phyloP scores from a whole-genome alignment of 2,329 filamentous ascomycete species.

The Xylariales sp. region DNA sequence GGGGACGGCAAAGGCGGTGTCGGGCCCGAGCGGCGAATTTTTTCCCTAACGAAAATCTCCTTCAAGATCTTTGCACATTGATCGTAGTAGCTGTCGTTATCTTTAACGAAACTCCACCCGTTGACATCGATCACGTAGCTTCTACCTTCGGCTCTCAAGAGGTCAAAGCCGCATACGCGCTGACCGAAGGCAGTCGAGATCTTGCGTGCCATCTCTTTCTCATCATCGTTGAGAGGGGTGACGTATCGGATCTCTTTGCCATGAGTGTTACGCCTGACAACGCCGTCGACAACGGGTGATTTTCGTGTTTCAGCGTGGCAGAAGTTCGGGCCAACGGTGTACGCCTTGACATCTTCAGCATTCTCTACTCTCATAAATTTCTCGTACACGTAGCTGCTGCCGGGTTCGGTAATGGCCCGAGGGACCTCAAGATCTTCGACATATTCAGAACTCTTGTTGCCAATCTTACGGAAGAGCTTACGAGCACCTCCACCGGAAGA shows the following conservation, averaged over 20 bases:
- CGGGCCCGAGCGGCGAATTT: slow-evolving; percentile 59
- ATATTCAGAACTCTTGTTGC: slow-evolving; percentile 98
- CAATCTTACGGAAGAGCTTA: slow-evolving; percentile 92
- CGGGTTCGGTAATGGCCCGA: slow-evolving; percentile 73
- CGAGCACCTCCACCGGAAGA: slow-evolving; percentile 84
- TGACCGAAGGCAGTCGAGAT: slow-evolving; percentile 93
- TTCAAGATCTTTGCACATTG: slow-evolving; percentile 81
- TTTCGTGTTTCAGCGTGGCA: slow-evolving; percentile 97
- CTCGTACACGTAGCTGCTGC: slow-evolving; percentile 90
- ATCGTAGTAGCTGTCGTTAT: slow-evolving; percentile 98
- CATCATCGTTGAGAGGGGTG: slow-evolving; percentile 74
- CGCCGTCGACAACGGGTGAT: slow-evolving; percentile 92
- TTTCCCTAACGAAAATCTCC: slow-evolving; percentile 83
- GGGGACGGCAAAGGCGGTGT: slow-evolving; percentile 49
- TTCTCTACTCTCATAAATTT: slow-evolving; percentile 97
- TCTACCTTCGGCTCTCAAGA: slow-evolving; percentile 80
- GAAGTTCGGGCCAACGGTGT: slow-evolving; percentile 88
- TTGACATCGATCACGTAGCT: slow-evolving; percentile 99
- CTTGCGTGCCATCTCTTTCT: slow-evolving; percentile 80
- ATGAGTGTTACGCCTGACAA: slow-evolving; percentile 93
- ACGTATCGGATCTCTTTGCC: slow-evolving; percentile 97
- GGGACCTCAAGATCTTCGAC: slow-evolving; percentile 73
- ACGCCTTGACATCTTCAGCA: slow-evolving; percentile 96
- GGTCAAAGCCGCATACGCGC: slow-evolving; percentile 91
- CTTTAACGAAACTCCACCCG: slow-evolving; percentile 99